These are phyloP conservation scores for Trichosporon faecale DNA, from an alignment of 1,284 basidiomycete species.

Conservation along the genomic window DNA sequence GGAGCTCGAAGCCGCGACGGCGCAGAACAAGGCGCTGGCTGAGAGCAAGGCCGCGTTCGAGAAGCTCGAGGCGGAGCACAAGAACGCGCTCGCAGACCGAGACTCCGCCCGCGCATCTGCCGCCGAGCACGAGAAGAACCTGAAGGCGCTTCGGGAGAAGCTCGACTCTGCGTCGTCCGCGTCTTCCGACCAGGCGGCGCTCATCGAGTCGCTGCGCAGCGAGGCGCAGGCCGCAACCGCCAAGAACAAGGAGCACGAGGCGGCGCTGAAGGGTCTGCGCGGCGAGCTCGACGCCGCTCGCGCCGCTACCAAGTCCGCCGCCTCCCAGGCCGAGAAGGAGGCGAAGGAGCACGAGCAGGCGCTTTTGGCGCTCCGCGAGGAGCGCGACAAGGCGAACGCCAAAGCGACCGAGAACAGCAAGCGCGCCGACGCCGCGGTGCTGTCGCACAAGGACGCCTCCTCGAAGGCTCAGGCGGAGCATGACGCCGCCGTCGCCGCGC, in stretches of 20 bases:
- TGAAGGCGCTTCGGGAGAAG: constrained; percentile 16
- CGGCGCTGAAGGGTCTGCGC: not conserved
- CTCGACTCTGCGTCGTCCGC: constrained; percentile 18
- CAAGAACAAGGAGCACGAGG: constrained; percentile 17
- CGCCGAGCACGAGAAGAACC: constrained; percentile 16
- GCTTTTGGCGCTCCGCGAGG: constrained; percentile 6
- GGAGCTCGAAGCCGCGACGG: constrained; percentile 12
- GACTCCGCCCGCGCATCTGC: constrained; percentile 6
- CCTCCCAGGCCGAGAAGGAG: not conserved
- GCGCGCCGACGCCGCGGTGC: not conserved
- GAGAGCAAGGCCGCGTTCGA: constrained; percentile 21
- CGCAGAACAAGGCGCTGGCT: constrained; percentile 14
- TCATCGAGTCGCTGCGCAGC: constrained; percentile 2
- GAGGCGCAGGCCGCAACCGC: constrained; percentile 10
- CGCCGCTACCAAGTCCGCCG: not conserved
- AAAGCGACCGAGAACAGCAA: constrained; percentile 7
- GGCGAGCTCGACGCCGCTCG: constrained; percentile 10
- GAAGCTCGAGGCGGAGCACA: constrained; percentile 29
- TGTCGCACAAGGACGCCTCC: constrained; percentile 5
- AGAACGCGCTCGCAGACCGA: not conserved
- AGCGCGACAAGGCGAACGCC: constrained; percentile 17
- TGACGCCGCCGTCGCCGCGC: constrained; percentile 7
- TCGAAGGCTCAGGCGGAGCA: not conserved
- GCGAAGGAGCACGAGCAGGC: constrained; percentile 6
- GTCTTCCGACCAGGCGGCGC: constrained; percentile 13